A percentile compares a stretch with the other conserved stretches of the same genome.
These are phyloP conservation scores for Penicillium crustosum DNA, from an alignment of 2,329 filamentous ascomycete species.

Conservation along the genomic window DNA sequence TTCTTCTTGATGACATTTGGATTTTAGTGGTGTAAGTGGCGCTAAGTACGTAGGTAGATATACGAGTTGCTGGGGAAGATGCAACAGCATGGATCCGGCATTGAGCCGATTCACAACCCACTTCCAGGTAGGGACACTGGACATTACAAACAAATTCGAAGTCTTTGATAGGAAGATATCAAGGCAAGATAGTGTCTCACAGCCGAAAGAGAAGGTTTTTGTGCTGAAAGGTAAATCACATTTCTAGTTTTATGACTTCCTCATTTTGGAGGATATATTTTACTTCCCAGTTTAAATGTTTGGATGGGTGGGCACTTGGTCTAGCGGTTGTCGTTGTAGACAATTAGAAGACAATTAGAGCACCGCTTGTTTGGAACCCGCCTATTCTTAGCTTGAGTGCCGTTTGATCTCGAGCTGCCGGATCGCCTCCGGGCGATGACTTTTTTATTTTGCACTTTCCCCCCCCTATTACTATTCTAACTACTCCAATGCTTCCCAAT, in stretches of 20 bases:
- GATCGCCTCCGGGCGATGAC: neutral
- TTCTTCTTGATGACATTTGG: neutral
- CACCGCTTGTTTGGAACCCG: neutral
- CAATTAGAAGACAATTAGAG: neutral
- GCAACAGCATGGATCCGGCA: no score
- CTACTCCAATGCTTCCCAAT: no score
- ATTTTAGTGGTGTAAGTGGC: neutral
- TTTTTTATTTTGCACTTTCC: neutral
- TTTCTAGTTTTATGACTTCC: no score
- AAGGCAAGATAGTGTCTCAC: neutral
- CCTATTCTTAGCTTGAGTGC: neutral
- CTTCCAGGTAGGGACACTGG: no score
- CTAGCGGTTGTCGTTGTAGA: neutral
- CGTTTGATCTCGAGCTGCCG: neutral
- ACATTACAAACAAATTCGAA: no score
- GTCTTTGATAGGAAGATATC: no score
- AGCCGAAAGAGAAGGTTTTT: neutral
- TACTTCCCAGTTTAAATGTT: neutral
- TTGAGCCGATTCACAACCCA: no score
- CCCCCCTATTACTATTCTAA: no score
- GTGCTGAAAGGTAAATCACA: no score
- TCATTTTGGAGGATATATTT: neutral
- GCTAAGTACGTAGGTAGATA: neutral
- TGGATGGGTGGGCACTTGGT: neutral
- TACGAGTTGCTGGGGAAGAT: neutral